Evolutionary conservation across 371 early-diverging fungal genomes (phyloP).

Genomic region (Zancudomyces culisetae): DNA sequence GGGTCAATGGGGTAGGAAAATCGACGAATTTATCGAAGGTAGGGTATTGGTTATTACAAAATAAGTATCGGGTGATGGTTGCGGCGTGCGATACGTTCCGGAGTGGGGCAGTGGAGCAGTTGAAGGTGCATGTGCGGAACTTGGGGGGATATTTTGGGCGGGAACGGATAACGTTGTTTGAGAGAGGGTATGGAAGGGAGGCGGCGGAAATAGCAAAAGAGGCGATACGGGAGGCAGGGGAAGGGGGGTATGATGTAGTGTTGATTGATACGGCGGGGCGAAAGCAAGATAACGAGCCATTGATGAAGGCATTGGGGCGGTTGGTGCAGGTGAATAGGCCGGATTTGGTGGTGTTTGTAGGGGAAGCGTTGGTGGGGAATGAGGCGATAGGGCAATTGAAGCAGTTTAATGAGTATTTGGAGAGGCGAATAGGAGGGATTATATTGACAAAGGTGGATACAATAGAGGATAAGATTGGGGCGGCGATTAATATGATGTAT

Average conservation of each 20-base stretch:
- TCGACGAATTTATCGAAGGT: conserved; percentile 96
- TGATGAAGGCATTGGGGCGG: conserved; percentile 91
- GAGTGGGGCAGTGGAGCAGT: conserved; percentile 97
- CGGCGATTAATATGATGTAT: conserved; percentile 93
- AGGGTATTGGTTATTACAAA: conserved; percentile 93
- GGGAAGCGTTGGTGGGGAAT: conserved; percentile 98
- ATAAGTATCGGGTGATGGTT: conserved; percentile 78
- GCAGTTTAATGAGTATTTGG: conserved; percentile 93
- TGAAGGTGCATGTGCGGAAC: conserved; percentile 85
- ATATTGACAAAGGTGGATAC: conserved; percentile 98
- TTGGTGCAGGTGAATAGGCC: conserved; percentile 87
- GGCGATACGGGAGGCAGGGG: conserved; percentile 41
- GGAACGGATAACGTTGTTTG: conserved; percentile 75
- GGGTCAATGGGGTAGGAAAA: conserved; percentile 98
- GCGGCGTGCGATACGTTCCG: conserved; percentile 99
- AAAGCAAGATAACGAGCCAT: conserved; percentile 97
- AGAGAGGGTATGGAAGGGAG: conserved; percentile 98
- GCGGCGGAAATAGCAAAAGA: conserved; percentile 96
- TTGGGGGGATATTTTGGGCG: conserved; percentile 52
- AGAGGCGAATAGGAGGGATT: conserved; percentile 92
- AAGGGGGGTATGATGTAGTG: conserved; percentile 78
- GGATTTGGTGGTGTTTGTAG: conserved; percentile 97
- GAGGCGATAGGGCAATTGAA: conserved; percentile 95
- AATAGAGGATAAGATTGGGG: conserved; percentile 97
- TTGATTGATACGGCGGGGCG: conserved; percentile 98